phyloP scores from a whole-genome alignment of 768 basidiomycete genomes.

The Clavaria fumosa region DNA sequence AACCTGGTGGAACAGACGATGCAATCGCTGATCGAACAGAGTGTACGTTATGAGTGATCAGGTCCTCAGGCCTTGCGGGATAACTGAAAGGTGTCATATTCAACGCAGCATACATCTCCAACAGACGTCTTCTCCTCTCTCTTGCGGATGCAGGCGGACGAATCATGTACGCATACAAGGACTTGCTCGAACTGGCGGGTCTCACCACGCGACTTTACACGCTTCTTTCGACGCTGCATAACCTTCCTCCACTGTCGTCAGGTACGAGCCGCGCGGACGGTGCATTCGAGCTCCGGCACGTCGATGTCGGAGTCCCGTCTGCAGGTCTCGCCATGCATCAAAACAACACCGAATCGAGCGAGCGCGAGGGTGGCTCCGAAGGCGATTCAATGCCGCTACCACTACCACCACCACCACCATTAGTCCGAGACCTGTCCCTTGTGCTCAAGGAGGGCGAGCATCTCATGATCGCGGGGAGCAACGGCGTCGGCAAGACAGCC shows the following conservation, averaged over 20 bases:
- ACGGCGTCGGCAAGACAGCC: constrained; percentile 85
- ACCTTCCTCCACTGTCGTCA: constrained; percentile 40
- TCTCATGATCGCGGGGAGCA: constrained; percentile 85
- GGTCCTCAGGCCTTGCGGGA: neutral
- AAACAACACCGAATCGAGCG: constrained; percentile 5
- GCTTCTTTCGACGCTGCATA: constrained; percentile 73
- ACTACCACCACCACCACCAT: constrained; percentile 21
- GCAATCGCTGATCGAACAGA: constrained; percentile 34
- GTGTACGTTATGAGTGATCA: constrained; percentile 27
- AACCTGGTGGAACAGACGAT: constrained; percentile 17
- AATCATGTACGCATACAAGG: constrained; percentile 95
- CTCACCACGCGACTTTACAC: constrained; percentile 83
- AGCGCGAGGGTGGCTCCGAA: constrained; percentile 10
- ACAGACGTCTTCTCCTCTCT: constrained; percentile 76
- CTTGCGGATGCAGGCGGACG: constrained; percentile 95
- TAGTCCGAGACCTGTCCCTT: constrained; percentile 60
- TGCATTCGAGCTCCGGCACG: constrained; percentile 47
- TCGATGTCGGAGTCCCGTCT: constrained; percentile 63
- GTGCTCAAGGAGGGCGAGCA: constrained; percentile 61
- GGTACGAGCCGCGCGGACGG: constrained; percentile 19
- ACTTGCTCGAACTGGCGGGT: constrained; percentile 87
- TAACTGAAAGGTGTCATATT: neutral
- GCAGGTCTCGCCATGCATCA: no score
- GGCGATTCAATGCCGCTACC: constrained; percentile 9
- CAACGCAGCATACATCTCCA: constrained; percentile 66